Evolutionary conservation across 2,329 filamentous ascomycete species (phyloP).

Genomic region (Fusarium udum): DNA sequence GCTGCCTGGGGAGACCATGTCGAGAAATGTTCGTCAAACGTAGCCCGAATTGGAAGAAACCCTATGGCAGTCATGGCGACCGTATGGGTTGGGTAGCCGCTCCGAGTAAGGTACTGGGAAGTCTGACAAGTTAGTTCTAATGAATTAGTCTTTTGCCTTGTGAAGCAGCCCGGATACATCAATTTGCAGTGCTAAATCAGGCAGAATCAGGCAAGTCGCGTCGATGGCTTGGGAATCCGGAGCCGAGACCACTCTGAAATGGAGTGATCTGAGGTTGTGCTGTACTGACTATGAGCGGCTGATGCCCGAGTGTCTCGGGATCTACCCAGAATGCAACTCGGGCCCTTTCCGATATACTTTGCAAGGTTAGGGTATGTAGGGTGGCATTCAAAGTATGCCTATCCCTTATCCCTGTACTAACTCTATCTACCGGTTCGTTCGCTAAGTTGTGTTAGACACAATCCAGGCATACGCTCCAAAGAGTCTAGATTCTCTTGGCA

Average conservation of each 20-base stretch:
- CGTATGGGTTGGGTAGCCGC: too few relatives aligned
- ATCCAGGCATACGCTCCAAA: too few relatives aligned
- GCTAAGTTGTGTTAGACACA: not conserved
- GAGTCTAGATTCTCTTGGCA: not conserved
- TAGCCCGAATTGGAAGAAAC: not conserved
- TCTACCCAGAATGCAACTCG: not conserved
- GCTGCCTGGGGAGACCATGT: not conserved
- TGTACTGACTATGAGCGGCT: not conserved
- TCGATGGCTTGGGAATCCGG: not conserved
- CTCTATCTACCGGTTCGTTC: not conserved
- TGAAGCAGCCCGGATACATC: accelerated
- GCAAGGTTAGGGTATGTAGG: not conserved
- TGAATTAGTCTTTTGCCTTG: accelerated
- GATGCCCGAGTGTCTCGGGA: not conserved
- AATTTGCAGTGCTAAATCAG: not conserved
- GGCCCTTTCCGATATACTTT: not conserved
- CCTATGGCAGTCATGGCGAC: not conserved
- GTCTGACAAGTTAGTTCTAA: too few relatives aligned
- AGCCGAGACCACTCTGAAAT: not conserved
- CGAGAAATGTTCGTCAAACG: too few relatives aligned
- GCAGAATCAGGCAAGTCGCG: not conserved
- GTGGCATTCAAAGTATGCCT: not conserved
- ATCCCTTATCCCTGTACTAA: not conserved
- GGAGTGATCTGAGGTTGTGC: too few relatives aligned
- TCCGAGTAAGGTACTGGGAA: not conserved